Evolutionary conservation across 2,329 filamentous ascomycete species (phyloP).

Genomic region (Ampelomyces quisqualis): DNA sequence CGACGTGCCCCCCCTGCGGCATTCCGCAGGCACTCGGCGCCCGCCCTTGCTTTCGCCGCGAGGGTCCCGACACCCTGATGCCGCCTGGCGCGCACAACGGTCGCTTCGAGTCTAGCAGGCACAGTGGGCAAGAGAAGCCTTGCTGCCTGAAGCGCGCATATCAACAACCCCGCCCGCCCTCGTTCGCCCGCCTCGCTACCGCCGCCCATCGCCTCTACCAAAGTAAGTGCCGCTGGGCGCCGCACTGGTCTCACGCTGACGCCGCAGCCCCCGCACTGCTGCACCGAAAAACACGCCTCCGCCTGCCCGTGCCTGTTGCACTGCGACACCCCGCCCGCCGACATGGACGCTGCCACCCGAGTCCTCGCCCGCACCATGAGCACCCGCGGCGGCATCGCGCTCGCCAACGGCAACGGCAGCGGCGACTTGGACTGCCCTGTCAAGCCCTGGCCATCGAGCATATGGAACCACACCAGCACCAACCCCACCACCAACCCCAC

Average conservation of each 20-base stretch:
- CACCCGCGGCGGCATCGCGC: constrained; percentile 28
- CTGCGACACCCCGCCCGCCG: constrained; percentile 7
- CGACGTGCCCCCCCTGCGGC: constrained; percentile 7
- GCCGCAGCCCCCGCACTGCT: constrained; percentile 24
- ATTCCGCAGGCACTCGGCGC: constrained; percentile 26
- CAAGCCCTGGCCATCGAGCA: constrained; percentile 38
- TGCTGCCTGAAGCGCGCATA: constrained; percentile 38
- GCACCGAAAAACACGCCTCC: constrained; percentile 17
- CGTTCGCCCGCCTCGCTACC: constrained; percentile 8
- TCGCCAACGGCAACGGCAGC: constrained; percentile 34
- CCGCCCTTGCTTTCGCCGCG: constrained; percentile 39
- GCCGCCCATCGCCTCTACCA: not conserved
- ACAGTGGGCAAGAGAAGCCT: constrained; percentile 33
- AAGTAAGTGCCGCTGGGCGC: constrained; percentile 2
- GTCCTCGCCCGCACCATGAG: constrained; percentile 29
- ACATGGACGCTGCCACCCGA: constrained; percentile 21
- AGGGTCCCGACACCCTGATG: constrained; percentile 38
- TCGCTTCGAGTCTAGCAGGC: constrained; percentile 44
- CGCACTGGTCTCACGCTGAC: constrained; percentile 35
- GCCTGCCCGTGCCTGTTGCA: constrained; percentile 9
- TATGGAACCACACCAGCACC: no score
- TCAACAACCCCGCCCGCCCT: constrained; percentile 27
- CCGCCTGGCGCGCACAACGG: constrained; percentile 42
- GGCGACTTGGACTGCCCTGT: constrained; percentile 30
- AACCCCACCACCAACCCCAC: constrained; percentile 17